These are phyloP conservation scores for Picochlorum costavermella DNA, from an alignment of 139 green algal genomes.

Conservation along the genomic window DNA sequence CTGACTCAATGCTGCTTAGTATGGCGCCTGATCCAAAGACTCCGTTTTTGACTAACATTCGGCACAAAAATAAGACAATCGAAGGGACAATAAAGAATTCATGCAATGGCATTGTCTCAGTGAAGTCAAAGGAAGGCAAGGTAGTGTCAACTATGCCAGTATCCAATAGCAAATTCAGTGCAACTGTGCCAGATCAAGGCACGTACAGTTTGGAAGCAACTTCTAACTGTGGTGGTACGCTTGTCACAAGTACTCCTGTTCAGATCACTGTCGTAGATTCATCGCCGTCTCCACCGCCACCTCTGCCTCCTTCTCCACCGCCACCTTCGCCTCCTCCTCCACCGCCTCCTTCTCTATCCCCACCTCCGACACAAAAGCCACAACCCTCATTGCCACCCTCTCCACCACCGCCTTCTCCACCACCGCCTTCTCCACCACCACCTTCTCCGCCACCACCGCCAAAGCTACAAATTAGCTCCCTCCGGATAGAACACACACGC, in stretches of 20 bases:
- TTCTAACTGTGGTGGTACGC: background rate
- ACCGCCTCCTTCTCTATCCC: background rate
- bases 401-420: background rate
- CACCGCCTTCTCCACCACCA: background rate
- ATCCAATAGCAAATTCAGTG: background rate
- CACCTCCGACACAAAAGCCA: background rate
- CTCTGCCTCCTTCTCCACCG: background rate
- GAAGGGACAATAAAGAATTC: background rate
- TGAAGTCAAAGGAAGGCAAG: background rate
- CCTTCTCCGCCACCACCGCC: background rate
- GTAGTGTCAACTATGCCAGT: background rate
- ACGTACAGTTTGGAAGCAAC: background rate
- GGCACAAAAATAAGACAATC: background rate
- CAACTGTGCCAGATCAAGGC: background rate
- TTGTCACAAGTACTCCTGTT: background rate
- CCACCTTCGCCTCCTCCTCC: background rate
- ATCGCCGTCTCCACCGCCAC: background rate
- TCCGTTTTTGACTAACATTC: background rate
- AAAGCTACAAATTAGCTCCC: background rate
- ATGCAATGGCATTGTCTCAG: background rate
- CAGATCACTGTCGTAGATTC: background rate
- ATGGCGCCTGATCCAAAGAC: background rate
- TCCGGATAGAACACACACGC: background rate
- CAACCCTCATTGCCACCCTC: background rate
- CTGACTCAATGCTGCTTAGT: background rate